Evolutionary conservation across 2,329 filamentous ascomycete genomes (phyloP), one percentile per base, ranked within the genome.

Genomic region (Arachnomyces sp.): DNA sequence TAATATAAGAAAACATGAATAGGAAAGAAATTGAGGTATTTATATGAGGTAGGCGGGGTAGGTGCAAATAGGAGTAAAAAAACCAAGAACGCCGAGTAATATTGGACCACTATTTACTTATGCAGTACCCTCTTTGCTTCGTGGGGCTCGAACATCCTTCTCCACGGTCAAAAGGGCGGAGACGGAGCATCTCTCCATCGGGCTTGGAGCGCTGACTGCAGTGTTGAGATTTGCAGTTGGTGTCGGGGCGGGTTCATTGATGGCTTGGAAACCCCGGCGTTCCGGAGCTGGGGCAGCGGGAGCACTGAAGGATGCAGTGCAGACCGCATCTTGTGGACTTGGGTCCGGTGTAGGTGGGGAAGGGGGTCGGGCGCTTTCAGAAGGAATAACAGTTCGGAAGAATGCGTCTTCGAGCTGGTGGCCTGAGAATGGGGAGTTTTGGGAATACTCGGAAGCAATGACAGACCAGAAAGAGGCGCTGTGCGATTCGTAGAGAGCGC

Each of bases 391-490:
- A 28, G 39, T 31, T 33, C 45, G 34, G 29, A 53, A 44, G 34
- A 55, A 53, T 30, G 48, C 47, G 13, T 51, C 44, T 37, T 55
- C 53, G 8, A 55, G 44, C 21, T 48, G 46, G n/a, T 39, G 37
- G 3, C 42, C 42, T 15, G 51, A 40, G 21, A 51, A 40, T n/a
- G 38, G 30, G 4, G 29, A 30, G 5, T 45, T 43, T n/a, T 41
- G 45, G 7, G 53, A 51, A 54, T 89, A 89, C 52, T 87, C 82
- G 17, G 75, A 68, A 21, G 84, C 83, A 28, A 90, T 74, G 35
- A 75, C 72, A 28, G 75, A 70, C 84, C 85, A 90, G 66, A 90
- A 89, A 7, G 76, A 74, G 37, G 73, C 69, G 32, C 82, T 78
- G 62, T 86, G 83, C 6, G 75, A 68, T 38, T 79, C 74, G 61